These are phyloP conservation scores for Castanospermum australe DNA, from an alignment of 306 rosid genomes.

Conservation along the genomic window DNA sequence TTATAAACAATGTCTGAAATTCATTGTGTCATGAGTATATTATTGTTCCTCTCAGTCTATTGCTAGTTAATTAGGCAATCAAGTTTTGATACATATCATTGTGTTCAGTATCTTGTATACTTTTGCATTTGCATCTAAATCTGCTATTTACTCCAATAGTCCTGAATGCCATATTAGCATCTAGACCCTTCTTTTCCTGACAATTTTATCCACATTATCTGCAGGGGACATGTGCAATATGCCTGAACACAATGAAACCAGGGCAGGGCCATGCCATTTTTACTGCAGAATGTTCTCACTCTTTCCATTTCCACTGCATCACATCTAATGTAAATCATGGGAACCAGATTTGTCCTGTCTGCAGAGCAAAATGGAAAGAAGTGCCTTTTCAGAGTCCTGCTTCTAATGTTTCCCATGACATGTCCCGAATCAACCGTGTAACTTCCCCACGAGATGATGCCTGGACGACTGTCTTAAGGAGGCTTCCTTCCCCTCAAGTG, in stretches of 20 bases:
- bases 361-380: slow-evolving; percentile 96
- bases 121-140: neutral
- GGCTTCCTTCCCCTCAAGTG: slow-evolving; percentile 53
- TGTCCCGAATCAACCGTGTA: slow-evolving; percentile 44
- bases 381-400: slow-evolving; percentile 68
- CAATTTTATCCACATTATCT: slow-evolving; percentile 26
- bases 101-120: neutral
- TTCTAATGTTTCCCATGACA: slow-evolving; percentile 48
- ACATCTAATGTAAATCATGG: slow-evolving; percentile 91
- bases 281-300: slow-evolving; percentile 94
- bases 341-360: slow-evolving; percentile 81
- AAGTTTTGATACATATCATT: neutral
- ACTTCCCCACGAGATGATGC: slow-evolving; percentile 46
- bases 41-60: neutral
- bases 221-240: slow-evolving; percentile 88
- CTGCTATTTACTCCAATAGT: neutral
- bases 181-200: slow-evolving; percentile 20
- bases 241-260: slow-evolving; percentile 69
- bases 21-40: neutral
- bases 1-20: neutral
- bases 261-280: slow-evolving; percentile 94
- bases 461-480: slow-evolving; percentile 49
- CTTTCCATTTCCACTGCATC: slow-evolving; percentile 94
- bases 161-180: neutral
- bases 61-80: neutral